These are phyloP conservation scores for Chrysopogon serrulatus DNA, from an alignment of 176 grass and related monocot genomes.

Conservation along the genomic window DNA sequence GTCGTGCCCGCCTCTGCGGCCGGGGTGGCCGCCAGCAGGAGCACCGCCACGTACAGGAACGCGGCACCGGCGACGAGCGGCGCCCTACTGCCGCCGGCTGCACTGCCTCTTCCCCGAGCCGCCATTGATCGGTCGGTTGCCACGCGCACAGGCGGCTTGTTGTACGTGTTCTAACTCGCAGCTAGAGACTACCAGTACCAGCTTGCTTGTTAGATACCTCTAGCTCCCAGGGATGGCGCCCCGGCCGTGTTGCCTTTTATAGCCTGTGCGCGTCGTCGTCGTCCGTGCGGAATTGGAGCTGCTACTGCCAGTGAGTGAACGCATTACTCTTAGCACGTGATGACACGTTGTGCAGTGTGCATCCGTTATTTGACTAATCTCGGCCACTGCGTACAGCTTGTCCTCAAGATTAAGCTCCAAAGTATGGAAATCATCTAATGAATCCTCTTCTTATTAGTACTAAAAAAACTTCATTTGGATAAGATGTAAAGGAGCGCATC, in stretches of 20 bases:
- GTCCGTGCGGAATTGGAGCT: not conserved
- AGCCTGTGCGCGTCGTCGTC: not conserved
- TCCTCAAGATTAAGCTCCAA: not conserved
- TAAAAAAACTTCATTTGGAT: too few species aligned
- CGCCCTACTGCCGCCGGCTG: not conserved
- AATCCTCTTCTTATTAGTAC: not conserved
- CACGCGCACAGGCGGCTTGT: not conserved
- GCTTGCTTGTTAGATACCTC: not conserved
- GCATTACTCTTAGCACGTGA: not conserved
- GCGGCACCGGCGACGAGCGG: not conserved
- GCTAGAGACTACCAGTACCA: too few species aligned
- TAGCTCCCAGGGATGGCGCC: not conserved
- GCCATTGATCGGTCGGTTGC: not conserved
- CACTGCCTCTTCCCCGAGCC: constrained; percentile 25
- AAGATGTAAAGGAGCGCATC: not conserved
- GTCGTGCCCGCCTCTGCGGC: not conserved
- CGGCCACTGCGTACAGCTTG: not conserved
- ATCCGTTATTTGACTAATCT: not conserved
- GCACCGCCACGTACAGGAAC: not conserved
- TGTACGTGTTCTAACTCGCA: too few species aligned
- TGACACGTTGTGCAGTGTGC: not conserved
- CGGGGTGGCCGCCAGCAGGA: not conserved
- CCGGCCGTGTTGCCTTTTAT: not conserved
- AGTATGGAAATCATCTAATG: not conserved
- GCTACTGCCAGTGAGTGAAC: not conserved